Conservation (phyloP, 1,284 basidiomycete genomes). For the Cryptococcus sp. region DNA sequence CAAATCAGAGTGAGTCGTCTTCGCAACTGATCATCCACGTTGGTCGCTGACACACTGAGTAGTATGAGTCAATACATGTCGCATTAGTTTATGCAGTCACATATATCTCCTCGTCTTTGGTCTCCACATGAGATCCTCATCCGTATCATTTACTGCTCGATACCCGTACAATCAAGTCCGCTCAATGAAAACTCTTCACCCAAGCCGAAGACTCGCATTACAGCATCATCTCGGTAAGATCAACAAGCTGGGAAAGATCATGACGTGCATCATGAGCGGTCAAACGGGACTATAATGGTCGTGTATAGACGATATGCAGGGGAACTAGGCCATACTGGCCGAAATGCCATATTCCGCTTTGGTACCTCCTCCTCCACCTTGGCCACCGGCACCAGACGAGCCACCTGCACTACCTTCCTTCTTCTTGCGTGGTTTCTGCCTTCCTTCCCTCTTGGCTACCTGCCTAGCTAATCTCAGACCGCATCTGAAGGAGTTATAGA, state of each 20-base stretch:
- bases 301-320: too few relatives aligned
- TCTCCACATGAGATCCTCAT: background rate
- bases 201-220: too few relatives aligned
- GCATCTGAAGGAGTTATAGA: conserved; percentile 26
- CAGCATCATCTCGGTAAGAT: too few relatives aligned
- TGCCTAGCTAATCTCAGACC: conserved; percentile 49
- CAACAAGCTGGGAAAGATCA: too few relatives aligned
- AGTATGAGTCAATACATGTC: conserved; percentile 52
- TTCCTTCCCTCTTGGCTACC: conserved; percentile 50
- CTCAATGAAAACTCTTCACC: background rate
- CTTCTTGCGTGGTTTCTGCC: conserved; percentile 50
- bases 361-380: background rate
- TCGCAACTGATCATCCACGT: background rate
- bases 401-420: conserved; percentile 33
- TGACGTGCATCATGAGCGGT: too few relatives aligned
- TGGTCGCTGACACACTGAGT: conserved; percentile 5
- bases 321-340: background rate
- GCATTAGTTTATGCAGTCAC: conserved; percentile 20
- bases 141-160: background rate
- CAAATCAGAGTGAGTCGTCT: conserved; percentile 35
- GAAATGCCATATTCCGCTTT: background rate
- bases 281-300: too few relatives aligned
- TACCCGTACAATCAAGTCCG: background rate
- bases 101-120: background rate
- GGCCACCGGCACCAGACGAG: too few relatives aligned